Evolutionary conservation across 1,139 yeast species (phyloP).

Genomic region (Taphrina betulina): DNA sequence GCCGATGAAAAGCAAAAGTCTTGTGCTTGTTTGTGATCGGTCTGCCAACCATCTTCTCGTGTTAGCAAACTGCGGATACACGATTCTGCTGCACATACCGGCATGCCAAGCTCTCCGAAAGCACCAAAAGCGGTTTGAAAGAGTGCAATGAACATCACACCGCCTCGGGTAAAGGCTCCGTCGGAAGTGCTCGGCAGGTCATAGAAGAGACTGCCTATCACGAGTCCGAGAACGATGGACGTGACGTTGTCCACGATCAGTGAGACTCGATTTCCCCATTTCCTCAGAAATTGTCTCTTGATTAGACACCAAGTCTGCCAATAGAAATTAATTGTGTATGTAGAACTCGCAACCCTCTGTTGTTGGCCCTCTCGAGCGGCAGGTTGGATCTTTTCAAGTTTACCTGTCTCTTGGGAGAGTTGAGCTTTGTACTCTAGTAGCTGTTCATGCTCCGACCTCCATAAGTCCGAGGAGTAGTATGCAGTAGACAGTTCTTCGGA

Average conservation of each 20-base stretch:
- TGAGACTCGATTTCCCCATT: constrained; percentile 24
- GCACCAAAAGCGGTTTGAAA: constrained; percentile 75
- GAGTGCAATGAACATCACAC: constrained; percentile 72
- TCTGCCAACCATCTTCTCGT: too few relatives aligned
- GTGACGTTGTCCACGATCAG: constrained; percentile 47
- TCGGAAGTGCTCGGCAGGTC: constrained; percentile 53
- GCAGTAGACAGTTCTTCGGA: constrained; percentile 63
- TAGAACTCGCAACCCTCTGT: background rate
- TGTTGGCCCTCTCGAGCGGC: background rate
- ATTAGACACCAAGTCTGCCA: constrained; percentile 3
- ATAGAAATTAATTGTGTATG: constrained; percentile 3
- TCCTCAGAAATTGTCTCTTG: constrained; percentile 28
- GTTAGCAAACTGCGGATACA: too few relatives aligned
- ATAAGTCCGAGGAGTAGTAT: constrained; percentile 50
- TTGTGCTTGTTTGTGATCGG: constrained; percentile 78
- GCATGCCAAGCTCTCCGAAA: constrained; percentile 63
- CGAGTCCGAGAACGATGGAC: constrained; percentile 53
- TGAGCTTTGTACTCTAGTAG: constrained; percentile 48
- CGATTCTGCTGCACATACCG: too few relatives aligned
- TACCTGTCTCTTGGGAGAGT: constrained; percentile 44
- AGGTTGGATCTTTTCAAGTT: too few relatives aligned
- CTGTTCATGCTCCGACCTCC: background rate
- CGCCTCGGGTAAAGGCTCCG: constrained; percentile 62
- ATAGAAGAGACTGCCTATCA: constrained; percentile 70
- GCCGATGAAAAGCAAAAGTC: constrained; percentile 70